Conservation (phyloP, 257 asterid genomes). For the Solanum corneliomulleri region DNA sequence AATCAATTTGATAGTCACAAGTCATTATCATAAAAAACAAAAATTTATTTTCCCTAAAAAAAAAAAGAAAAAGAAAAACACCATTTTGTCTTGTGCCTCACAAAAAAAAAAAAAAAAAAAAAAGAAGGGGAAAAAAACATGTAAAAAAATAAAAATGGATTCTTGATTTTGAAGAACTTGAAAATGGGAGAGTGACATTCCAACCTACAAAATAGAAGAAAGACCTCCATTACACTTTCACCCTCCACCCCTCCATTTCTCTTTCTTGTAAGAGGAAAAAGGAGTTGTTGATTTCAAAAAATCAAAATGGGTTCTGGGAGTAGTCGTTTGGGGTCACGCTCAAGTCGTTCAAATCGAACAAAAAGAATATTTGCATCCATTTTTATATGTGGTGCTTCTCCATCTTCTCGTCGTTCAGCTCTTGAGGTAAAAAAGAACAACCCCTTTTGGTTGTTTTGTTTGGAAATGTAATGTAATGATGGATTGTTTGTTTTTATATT, state of each 20-base stretch:
- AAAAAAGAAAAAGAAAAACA: background rate
- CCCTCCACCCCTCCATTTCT: background rate
- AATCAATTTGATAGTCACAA: background rate
- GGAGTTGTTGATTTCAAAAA: background rate
- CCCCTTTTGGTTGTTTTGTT: background rate
- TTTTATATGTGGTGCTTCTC: constrained; percentile 22
- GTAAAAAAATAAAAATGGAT: background rate
- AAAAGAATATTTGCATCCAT: constrained; percentile 15
- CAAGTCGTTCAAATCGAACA: background rate
- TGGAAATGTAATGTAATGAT: background rate
- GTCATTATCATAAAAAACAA: background rate
- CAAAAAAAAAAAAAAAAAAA: background rate
- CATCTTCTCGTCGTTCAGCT: constrained; percentile 5
- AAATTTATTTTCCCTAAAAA: background rate
- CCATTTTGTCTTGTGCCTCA: background rate
- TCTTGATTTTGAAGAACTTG: background rate
- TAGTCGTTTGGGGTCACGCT: constrained; percentile 12
- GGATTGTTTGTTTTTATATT: background rate
- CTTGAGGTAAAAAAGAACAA: constrained; percentile 4
- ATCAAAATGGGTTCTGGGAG: constrained; percentile 20
- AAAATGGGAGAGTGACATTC: background rate
- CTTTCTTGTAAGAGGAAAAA: background rate
- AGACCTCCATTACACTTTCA: background rate
- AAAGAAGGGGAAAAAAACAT: background rate
- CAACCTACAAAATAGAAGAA: background rate